Conservation (phyloP, 495 filamentous ascomycete genomes). For the Lindgomyces ingoldianus region DNA sequence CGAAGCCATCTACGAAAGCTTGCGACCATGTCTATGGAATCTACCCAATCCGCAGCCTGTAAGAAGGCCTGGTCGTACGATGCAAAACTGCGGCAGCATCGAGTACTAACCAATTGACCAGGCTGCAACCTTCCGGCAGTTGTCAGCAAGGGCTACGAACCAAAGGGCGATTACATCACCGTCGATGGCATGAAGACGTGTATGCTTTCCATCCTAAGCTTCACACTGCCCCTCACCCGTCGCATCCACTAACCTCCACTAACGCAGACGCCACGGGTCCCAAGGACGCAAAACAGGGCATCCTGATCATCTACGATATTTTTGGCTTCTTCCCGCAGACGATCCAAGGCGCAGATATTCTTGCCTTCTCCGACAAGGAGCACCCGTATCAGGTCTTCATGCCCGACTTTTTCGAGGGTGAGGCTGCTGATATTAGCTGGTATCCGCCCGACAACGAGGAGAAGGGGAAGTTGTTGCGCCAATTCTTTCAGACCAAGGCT, state of each 20-base stretch:
- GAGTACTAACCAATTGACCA: slow-evolving; percentile 24
- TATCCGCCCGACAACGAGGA: slow-evolving; percentile 50
- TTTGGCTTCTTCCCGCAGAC: slow-evolving; percentile 57
- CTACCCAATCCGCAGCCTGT: slow-evolving; percentile 38
- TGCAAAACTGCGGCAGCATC: not conserved
- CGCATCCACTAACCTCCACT: not conserved
- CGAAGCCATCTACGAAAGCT: slow-evolving; percentile 1
- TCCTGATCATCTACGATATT: slow-evolving; percentile 58
- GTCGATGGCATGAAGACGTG: slow-evolving; percentile 65
- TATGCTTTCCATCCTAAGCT: slow-evolving; percentile 39
- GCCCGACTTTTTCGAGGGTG: slow-evolving; percentile 42
- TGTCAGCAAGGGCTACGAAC: slow-evolving; percentile 57
- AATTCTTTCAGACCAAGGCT: slow-evolving; percentile 74
- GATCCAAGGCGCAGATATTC: slow-evolving; percentile 57
- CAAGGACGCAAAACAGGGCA: slow-evolving; percentile 41
- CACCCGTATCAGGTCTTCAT: slow-evolving; percentile 39
- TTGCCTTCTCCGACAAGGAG: slow-evolving; percentile 44
- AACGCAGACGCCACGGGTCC: slow-evolving; percentile 51
- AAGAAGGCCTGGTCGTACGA: not conserved
- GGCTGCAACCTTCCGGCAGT: slow-evolving; percentile 58
- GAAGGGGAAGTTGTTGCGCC: slow-evolving; percentile 71
- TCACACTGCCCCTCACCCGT: not conserved
- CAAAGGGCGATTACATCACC: slow-evolving; percentile 63
- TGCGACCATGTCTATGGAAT: slow-evolving; percentile 35
- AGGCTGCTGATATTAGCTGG: slow-evolving; percentile 38